Conservation (phyloP, 169 alveolate genomes). For the Toxoplasma gondii region DNA sequence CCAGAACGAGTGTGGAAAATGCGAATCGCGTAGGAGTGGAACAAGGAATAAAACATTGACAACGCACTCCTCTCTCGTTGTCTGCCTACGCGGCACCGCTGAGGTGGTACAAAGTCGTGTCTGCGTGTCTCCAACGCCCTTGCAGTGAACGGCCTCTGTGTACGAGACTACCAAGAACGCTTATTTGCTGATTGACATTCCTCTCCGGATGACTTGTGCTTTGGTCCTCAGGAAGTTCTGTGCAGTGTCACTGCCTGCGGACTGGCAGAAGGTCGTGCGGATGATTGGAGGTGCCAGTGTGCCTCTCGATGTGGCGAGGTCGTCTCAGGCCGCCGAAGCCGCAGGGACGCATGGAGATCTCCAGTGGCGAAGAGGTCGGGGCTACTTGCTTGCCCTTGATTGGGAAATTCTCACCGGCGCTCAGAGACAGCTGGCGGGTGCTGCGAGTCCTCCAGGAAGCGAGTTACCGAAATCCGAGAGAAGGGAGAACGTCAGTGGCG, state of each 20-base stretch:
- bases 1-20: no score
- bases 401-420: constrained; percentile 28
- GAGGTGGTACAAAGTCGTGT: no score
- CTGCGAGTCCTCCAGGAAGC: background rate
- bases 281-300: constrained; percentile 47
- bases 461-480: background rate
- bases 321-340: background rate
- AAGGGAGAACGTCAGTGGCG: background rate
- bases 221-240: constrained; percentile 37
- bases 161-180: no score
- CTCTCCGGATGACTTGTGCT: background rate
- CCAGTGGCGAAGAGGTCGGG: constrained; percentile 49
- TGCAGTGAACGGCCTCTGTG: no score
- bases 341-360: constrained; percentile 2
- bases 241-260: constrained; percentile 23
- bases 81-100: no score
- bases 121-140: no score
- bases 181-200: no score
- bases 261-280: constrained; percentile 58
- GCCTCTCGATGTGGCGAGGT: background rate
- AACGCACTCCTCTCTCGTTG: no score
- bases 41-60: no score
- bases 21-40: no score
- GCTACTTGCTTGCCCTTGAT: constrained; percentile 59
- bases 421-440: background rate